phyloP scores from a whole-genome alignment of 148 eudicot genomes.

The Rhododendron ovatum region DNA sequence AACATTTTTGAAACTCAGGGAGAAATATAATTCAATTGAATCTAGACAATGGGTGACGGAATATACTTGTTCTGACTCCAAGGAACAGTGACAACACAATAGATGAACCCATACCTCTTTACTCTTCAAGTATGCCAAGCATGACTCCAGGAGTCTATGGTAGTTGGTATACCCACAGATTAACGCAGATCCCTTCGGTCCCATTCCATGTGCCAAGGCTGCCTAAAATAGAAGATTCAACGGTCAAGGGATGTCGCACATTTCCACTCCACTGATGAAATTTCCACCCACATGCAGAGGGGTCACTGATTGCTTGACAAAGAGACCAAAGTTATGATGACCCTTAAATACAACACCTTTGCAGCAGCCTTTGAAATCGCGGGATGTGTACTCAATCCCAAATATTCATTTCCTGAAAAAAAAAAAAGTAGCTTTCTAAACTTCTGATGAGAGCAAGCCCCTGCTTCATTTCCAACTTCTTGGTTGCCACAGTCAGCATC shows the following conservation, averaged over 20 bases:
- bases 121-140: conserved; percentile 73
- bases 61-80: background rate
- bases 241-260: background rate
- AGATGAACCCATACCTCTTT: conserved; percentile 62
- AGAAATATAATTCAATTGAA: background rate
- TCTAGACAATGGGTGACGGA: background rate
- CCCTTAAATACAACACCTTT: conserved; percentile 45
- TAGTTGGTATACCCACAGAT: conserved; percentile 93
- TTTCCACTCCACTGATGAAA: background rate
- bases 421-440: conserved; percentile 64
- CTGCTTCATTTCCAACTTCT: conserved; percentile 31
- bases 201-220: conserved; percentile 85
- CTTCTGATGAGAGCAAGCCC: conserved; percentile 15
- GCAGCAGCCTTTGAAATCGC: conserved; percentile 64
- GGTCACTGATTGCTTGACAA: background rate
- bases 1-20: background rate
- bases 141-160: conserved; percentile 68
- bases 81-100: background rate
- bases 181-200: conserved; percentile 95
- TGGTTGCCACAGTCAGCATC: conserved; percentile 18
- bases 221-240: conserved; percentile 41
- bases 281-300: background rate
- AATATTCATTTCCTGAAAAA: conserved; percentile 85
- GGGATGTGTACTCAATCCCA: conserved; percentile 95
- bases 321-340: background rate